Evolutionary conservation across 441 rosid genomes (phyloP).

Genomic region (Eruca vesicaria): DNA sequence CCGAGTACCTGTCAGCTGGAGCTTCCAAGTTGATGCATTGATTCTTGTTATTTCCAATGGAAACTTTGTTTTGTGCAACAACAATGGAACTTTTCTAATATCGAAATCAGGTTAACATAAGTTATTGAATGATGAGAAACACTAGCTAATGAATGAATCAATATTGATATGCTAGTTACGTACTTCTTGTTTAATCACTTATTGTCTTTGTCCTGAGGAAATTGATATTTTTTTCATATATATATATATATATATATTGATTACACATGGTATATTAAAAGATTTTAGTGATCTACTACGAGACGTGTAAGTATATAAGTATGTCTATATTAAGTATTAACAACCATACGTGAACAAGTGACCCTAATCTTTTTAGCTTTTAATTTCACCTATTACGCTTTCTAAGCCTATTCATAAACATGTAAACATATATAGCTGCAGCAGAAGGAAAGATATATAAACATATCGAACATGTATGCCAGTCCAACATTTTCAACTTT

Average conservation of each 20-base stretch:
- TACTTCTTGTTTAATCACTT: constrained; percentile 5
- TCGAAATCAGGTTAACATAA: background rate
- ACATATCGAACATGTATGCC: background rate
- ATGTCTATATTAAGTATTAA: constrained; percentile 18
- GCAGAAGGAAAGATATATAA: background rate
- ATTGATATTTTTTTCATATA: constrained; percentile 10
- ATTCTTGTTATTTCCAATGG: background rate
- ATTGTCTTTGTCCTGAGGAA: constrained; percentile 5
- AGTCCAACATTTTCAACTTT: no score
- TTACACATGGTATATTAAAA: constrained; percentile 16
- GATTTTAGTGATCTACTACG: constrained; percentile 2
- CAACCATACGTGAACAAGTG: constrained; percentile 25
- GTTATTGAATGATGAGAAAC: background rate
- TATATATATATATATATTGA: background rate
- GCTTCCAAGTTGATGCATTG: background rate
- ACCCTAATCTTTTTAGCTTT: background rate
- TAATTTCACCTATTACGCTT: background rate
- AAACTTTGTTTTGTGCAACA: background rate
- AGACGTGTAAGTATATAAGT: constrained; percentile 28
- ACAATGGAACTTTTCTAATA: background rate
- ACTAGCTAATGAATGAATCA: background rate
- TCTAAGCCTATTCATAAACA: background rate
- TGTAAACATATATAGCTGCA: background rate
- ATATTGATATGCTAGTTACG: background rate
- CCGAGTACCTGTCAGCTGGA: background rate